Percentiles rank a stretch among this genome's conserved stretches.
Evolutionary conservation across 2,329 filamentous ascomycete species (phyloP).

Genomic region (Coniella vitis): DNA sequence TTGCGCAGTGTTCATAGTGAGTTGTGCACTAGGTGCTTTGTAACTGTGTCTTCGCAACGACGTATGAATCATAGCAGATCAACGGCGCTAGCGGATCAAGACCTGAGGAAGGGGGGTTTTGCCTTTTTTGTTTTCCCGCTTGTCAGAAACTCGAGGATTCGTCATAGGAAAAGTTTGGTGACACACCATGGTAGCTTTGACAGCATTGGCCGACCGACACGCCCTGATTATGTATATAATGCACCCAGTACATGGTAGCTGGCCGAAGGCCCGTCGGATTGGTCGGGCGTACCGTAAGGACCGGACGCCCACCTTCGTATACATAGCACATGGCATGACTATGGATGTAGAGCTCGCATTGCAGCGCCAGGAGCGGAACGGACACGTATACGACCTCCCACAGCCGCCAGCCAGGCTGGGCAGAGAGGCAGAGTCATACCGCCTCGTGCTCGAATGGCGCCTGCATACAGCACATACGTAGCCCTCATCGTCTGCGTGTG

Average conservation of each 20-base stretch:
- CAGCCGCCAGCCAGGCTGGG: neutral
- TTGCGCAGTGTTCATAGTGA: too few species aligned
- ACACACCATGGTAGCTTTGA: neutral
- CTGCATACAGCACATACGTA: neutral
- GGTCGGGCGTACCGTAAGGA: constrained; percentile 2
- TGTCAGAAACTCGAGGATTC: neutral
- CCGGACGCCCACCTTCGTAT: neutral
- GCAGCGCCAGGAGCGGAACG: neutral
- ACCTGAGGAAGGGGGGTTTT: too few species aligned
- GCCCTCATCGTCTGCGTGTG: neutral
- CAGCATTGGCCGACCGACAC: neutral
- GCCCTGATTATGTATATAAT: neutral
- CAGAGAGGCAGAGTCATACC: neutral
- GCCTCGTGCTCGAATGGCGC: neutral
- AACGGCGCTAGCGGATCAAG: neutral
- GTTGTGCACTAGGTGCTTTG: too few species aligned
- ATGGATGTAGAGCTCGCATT: neutral
- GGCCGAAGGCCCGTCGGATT: constrained; percentile 4
- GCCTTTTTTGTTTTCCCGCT: neutral
- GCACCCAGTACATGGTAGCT: neutral
- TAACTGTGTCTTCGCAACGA: too few species aligned
- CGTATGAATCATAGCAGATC: too few species aligned
- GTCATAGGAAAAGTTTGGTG: neutral
- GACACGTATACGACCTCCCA: neutral
- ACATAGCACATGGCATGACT: neutral